phyloP scores from a whole-genome alignment of 768 basidiomycete species.

The Pleurotus djamor region DNA sequence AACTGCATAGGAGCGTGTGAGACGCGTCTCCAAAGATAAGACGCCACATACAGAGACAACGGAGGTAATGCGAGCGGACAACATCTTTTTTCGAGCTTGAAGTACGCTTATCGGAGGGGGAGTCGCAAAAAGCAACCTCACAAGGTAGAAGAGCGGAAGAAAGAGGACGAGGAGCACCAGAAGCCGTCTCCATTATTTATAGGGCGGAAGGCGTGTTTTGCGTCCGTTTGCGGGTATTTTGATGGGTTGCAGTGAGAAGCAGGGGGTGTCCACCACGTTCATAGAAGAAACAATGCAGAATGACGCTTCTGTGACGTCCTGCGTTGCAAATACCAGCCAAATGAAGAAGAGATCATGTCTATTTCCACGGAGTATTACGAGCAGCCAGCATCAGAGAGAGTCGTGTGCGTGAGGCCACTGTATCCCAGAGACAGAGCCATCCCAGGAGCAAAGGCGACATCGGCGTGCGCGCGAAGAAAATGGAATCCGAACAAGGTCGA shows the following conservation, averaged over 20 bases:
- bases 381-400: no score
- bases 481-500: no score
- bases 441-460: no score
- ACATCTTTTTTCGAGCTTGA: not conserved
- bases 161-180: not conserved
- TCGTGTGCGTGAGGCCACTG: no score
- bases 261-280: not conserved
- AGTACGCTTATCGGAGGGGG: not conserved
- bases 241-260: not conserved
- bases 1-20: not conserved
- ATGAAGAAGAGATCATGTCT: not conserved
- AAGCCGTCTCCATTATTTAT: not conserved
- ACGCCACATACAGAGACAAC: not conserved
- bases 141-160: not conserved
- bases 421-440: no score
- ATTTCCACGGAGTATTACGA: not conserved
- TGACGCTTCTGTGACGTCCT: constrained; percentile 2
- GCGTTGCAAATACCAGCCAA: not conserved
- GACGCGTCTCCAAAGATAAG: not conserved
- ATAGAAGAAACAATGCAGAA: not conserved
- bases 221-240: not conserved
- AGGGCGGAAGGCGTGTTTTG: not conserved
- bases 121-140: not conserved
- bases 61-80: not conserved
- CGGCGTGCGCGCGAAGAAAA: no score